Evolutionary conservation across 345 rosid species (phyloP).

Genomic region (Corchorus olitorius): DNA sequence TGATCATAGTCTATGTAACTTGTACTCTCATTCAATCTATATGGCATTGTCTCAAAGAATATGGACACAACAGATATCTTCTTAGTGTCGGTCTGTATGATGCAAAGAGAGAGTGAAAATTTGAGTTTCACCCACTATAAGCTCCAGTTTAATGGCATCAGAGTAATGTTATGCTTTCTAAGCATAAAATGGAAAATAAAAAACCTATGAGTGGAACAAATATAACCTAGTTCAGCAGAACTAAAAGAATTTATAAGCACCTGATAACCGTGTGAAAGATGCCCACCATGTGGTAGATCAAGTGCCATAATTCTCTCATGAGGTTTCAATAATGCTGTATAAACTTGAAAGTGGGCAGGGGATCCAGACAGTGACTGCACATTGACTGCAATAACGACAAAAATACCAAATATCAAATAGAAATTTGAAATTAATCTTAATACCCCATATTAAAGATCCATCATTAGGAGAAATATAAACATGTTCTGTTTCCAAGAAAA

Average conservation of each 20-base stretch:
- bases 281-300: constrained; percentile 98
- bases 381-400: constrained; percentile 61
- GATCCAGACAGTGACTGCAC: constrained; percentile 97
- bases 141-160: neutral
- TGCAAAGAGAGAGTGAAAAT: constrained; percentile 18
- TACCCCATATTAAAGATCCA: too few species aligned
- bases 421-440: too few species aligned
- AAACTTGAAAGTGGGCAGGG: constrained; percentile 92
- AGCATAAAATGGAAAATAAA: neutral
- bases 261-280: constrained; percentile 99
- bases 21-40: constrained; percentile 85
- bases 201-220: neutral
- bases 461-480: too few species aligned
- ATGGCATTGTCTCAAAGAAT: constrained; percentile 97
- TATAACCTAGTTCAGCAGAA: constrained; percentile 1
- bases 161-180: neutral
- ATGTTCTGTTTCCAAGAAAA: too few species aligned
- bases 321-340: constrained; percentile 86
- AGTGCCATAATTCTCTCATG: constrained; percentile 98
- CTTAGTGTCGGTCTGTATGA: constrained; percentile 84
- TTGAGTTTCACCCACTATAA: constrained; percentile 1
- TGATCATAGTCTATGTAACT: constrained; percentile 94
- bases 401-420: too few species aligned
- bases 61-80: constrained; percentile 96
- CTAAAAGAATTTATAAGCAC: constrained; percentile 35